A percentile compares a stretch with the other conserved stretches of the same genome.
phyloP scores from a whole-genome alignment of 805 yeast genomes.

The Yamadazyma endophytica region DNA sequence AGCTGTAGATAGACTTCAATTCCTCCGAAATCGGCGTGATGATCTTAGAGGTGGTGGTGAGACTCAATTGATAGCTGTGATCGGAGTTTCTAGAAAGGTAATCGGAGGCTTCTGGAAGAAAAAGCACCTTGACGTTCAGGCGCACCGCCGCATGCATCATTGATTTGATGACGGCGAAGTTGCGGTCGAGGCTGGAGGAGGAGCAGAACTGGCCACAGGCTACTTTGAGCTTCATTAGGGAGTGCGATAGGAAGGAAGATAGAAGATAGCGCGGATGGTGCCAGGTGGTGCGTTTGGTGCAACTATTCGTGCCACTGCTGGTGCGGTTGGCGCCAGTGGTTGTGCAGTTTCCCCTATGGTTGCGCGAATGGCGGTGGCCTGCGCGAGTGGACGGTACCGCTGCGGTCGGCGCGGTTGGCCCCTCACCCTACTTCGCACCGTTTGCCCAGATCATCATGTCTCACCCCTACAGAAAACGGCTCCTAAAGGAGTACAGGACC shows the following conservation, averaged over 20 bases:
- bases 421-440: no score
- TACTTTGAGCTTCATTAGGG: slow-evolving; percentile 4
- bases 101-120: slow-evolving; percentile 93
- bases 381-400: no score
- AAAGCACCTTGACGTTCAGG: slow-evolving; percentile 61
- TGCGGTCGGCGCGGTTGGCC: no score
- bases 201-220: slow-evolving; percentile 74
- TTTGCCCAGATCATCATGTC: slow-evolving; percentile 1
- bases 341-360: no score
- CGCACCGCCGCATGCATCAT: slow-evolving; percentile 63
- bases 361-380: no score
- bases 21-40: slow-evolving; percentile 41
- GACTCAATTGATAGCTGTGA: slow-evolving; percentile 62
- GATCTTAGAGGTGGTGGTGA: slow-evolving; percentile 33
- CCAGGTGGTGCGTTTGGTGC: no score
- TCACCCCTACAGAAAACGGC: slow-evolving; percentile 27
- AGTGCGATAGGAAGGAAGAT: no score
- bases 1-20: slow-evolving; percentile 31
- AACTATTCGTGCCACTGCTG: no score
- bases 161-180: slow-evolving; percentile 54
- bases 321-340: no score
- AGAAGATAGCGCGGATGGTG: not conserved
- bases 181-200: slow-evolving; percentile 54
- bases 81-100: slow-evolving; percentile 68
- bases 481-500: slow-evolving; percentile 24